Base-by-base conservation (phyloP, 345 rosid species). In the Murraya paniculata region DNA sequence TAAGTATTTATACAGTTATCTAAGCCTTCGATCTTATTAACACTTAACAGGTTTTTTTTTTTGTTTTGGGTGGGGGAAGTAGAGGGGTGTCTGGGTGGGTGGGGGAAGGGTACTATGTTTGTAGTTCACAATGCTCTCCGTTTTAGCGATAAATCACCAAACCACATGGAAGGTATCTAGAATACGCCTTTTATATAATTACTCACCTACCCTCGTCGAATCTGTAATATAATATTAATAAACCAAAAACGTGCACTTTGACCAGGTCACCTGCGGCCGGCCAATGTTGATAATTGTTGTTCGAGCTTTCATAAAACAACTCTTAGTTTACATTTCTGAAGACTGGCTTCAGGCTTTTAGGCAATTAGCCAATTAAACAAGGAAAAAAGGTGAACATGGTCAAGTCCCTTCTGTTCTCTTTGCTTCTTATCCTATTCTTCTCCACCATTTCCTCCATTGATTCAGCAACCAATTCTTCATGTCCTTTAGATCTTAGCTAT, bases 401-500 rank as follows among this genome's bases (percentile, higher is more conserved):
- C 55, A 80, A 41, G 18, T 21, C 61, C 36, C 24, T 45, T 4
- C n/a, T 75, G 59, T 41, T 81, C 62, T 7, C 28, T 48, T 72
- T 58, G 70, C 30, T 76, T 50, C 53, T 81, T 53, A 24, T 83
- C 75, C 55, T 75, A 60, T 28, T 72, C 48, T 60, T 81, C 81
- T 65, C 76, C 69, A 18, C 69, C 67, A 22, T 27, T 76, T n/a
- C 21, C 7, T 67, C 72, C 80, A 27, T 61, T 21, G 68, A 39
- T 64, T 66, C 80, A 19, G 64, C 80, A 10, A 64, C 78, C 22
- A 5, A 59, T 68, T 82, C 89, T 66, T 82, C 88, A 39, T 89
- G 92, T 53, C 92, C 91, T 41, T 35, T 89, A 11, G 90, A 89
- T 77, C 82, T 89, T 75, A 86, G 81, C 84, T 88, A 89, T 35